Percentiles rank a stretch among this genome's conserved stretches.
These are phyloP conservation scores for Helianthus annuus DNA, from an alignment of 129 eudicot genomes.

Conservation along the genomic window HanXRQr2.0-SUNRISE NC_035447.2:3620385-3620884, in stretches of 20 bases:
- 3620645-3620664: slow-evolving; percentile 10
- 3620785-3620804: slow-evolving; percentile 64
- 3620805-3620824: slow-evolving; percentile 62
- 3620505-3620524: slow-evolving; percentile 83
- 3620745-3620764: slow-evolving; percentile 10
- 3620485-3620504: slow-evolving; percentile 67
- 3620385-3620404: slow-evolving; percentile 4
- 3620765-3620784: slow-evolving; percentile 18
- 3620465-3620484: slow-evolving; percentile 67
- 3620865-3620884: slow-evolving; percentile 74
- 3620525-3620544: slow-evolving; percentile 68
- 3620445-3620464: slow-evolving; percentile 71
- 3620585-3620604: slow-evolving; percentile 6
- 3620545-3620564: slow-evolving; percentile 79
- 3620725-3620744: slow-evolving; percentile 10
- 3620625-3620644: background rate
- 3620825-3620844: slow-evolving; percentile 65
- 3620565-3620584: slow-evolving; percentile 25
- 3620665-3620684: background rate
- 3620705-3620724: background rate
- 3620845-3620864: slow-evolving; percentile 69
- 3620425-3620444: too few species aligned
- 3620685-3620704: background rate
- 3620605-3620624: slow-evolving; percentile 11
- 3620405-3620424: slow-evolving; percentile 9